Conservation (phyloP, 805 yeast species). For the Teunomyces cretensis region DNA sequence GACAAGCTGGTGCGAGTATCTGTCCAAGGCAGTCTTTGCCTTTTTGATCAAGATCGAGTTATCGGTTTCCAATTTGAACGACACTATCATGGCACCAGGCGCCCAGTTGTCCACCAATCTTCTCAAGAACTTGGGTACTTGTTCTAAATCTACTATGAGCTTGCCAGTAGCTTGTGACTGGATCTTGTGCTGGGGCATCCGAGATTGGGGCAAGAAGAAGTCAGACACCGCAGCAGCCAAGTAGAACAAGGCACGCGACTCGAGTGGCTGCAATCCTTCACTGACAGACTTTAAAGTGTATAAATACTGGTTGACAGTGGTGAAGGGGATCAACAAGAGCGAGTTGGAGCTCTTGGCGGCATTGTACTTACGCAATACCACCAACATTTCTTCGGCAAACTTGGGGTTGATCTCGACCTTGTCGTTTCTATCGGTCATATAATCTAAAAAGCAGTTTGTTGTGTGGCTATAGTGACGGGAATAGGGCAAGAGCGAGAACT, state of each 20-base stretch:
- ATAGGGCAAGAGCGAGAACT: conserved; percentile 87
- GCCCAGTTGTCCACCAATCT: conserved; percentile 93
- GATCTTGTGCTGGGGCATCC: conserved; percentile 91
- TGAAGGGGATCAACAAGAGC: conserved; percentile 78
- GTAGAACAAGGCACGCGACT: conserved; percentile 68
- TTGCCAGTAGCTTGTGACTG: conserved; percentile 78
- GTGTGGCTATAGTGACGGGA: conserved; percentile 88
- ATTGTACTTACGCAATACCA: conserved; percentile 56
- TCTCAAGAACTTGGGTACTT: conserved; percentile 91
- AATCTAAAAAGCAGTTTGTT: conserved; percentile 82
- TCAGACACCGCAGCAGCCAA: conserved; percentile 98
- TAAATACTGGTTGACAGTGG: conserved; percentile 91
- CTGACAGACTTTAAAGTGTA: conserved; percentile 77
- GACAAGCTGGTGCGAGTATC: conserved; percentile 91
- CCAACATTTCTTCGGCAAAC: conserved; percentile 60
- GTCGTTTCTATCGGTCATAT: conserved; percentile 59
- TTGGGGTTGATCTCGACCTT: conserved; percentile 60
- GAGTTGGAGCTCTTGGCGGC: conserved; percentile 49
- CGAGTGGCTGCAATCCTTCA: conserved; percentile 53
- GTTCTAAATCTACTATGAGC: conserved; percentile 82
- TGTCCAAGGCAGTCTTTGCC: conserved; percentile 72
- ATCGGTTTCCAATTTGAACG: conserved; percentile 94
- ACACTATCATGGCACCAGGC: conserved; percentile 88
- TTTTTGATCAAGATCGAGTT: conserved; percentile 64
- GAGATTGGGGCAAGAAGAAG: conserved; percentile 83